phyloP scores from a whole-genome alignment of 2,329 filamentous ascomycete species.

The Paraphaeosphaeria sporulosa region DNA sequence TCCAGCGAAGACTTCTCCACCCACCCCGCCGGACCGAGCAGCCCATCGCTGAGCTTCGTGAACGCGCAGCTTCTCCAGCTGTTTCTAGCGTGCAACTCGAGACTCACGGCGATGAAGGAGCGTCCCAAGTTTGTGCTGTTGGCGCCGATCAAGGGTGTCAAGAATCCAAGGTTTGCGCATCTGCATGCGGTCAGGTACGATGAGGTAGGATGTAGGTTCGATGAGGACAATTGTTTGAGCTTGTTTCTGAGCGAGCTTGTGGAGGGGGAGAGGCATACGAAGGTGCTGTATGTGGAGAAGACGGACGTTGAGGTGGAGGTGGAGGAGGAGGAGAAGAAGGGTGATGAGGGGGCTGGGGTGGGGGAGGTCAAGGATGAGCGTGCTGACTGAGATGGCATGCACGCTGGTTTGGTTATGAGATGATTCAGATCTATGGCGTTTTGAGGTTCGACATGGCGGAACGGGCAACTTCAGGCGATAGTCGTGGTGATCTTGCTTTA shows the following conservation, averaged over 20 bases:
- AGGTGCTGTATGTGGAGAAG: slow-evolving; percentile 12
- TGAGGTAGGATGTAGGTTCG: slow-evolving; percentile 12
- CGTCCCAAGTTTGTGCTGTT: slow-evolving; percentile 1
- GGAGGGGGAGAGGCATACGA: background rate
- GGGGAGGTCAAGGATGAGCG: background rate
- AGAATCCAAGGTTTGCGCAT: slow-evolving; percentile 10
- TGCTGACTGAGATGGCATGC: background rate
- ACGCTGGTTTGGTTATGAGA: background rate
- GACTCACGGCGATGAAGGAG: background rate
- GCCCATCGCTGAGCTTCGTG: background rate
- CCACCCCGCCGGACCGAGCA: background rate
- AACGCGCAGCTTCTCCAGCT: slow-evolving; percentile 7
- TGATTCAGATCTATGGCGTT: background rate
- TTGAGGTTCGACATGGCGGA: background rate
- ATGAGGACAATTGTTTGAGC: slow-evolving; percentile 4
- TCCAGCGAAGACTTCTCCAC: background rate
- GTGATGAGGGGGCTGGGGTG: background rate
- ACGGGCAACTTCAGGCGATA: too few relatives aligned
- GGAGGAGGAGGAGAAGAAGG: background rate
- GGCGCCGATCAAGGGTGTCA: background rate
- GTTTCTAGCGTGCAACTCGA: background rate
- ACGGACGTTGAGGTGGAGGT: background rate
- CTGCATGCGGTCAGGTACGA: slow-evolving; percentile 10
- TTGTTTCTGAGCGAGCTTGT: slow-evolving; percentile 6
- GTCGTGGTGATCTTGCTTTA: too few relatives aligned